A percentile compares a stretch with the other conserved stretches of the same genome.
phyloP scores from a whole-genome alignment of 176 grass and related monocot species.

The Rhipidocladum racemiflorum region DNA sequence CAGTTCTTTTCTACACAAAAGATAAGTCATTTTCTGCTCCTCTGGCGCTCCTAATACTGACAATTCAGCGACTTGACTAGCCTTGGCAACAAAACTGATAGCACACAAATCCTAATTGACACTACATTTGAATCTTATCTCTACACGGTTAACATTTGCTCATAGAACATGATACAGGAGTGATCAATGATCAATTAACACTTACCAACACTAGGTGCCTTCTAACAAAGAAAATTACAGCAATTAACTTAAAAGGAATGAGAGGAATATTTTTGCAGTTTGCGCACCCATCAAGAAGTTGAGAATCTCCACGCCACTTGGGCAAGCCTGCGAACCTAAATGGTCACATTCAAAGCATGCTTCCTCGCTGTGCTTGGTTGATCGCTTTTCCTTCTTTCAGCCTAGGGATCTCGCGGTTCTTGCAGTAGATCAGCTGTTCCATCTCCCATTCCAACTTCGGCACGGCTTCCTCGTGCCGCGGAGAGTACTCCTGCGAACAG shows the following conservation, averaged over 20 bases:
- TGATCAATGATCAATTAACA: not conserved
- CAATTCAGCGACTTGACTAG: not conserved
- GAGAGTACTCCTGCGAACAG: slow-evolving; percentile 42
- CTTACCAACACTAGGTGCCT: not conserved
- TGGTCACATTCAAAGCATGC: slow-evolving; percentile 30
- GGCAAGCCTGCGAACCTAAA: not conserved
- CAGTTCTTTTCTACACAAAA: not conserved
- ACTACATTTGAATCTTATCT: not conserved
- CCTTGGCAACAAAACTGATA: not conserved
- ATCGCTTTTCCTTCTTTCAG: slow-evolving; percentile 24
- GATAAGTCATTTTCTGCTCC: not conserved
- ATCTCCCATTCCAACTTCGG: slow-evolving; percentile 40
- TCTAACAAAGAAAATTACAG: slow-evolving; percentile 1
- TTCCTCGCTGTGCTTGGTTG: slow-evolving; percentile 31
- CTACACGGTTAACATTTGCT: slow-evolving; percentile 9
- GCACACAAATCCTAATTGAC: not conserved
- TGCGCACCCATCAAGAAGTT: not conserved
- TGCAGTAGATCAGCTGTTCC: slow-evolving; percentile 43
- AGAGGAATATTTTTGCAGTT: not conserved
- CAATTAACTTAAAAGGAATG: not conserved
- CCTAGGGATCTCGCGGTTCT: slow-evolving; percentile 40
- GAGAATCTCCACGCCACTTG: not conserved
- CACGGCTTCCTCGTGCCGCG: slow-evolving; percentile 40
- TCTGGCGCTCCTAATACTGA: not conserved
- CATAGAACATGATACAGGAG: not conserved